phyloP scores from a whole-genome alignment of 345 rosid species.

The Fremontodendron californicum region DNA sequence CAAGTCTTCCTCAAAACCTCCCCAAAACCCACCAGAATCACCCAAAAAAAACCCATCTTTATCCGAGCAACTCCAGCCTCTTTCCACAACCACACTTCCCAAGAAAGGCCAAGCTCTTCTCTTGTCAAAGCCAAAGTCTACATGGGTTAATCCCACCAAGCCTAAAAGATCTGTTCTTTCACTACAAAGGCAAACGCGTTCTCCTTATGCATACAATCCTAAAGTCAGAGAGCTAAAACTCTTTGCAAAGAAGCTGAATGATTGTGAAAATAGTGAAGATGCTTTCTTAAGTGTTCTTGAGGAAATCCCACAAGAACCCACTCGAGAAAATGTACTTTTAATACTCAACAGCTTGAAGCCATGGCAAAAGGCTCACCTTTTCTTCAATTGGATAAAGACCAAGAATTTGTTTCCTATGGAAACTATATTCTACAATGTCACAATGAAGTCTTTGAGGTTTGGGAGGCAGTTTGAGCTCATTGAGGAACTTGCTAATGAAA shows the following conservation, averaged over 20 bases:
- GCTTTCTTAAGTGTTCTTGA: slow-evolving; percentile 48
- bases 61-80: slow-evolving; percentile 82
- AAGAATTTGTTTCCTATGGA: slow-evolving; percentile 74
- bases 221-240: slow-evolving; percentile 53
- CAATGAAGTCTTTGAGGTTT: slow-evolving; percentile 80
- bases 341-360: slow-evolving; percentile 61
- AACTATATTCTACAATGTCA: slow-evolving; percentile 72
- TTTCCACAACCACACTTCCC: slow-evolving; percentile 57
- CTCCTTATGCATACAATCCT: slow-evolving; percentile 60
- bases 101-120: slow-evolving; percentile 32
- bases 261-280: slow-evolving; percentile 41
- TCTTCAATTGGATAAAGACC: slow-evolving; percentile 70
- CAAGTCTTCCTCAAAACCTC: slow-evolving; percentile 28
- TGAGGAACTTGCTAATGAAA: slow-evolving; percentile 77
- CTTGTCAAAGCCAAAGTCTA: slow-evolving; percentile 72
- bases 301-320: slow-evolving; percentile 53
- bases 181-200: slow-evolving; percentile 69
- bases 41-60: slow-evolving; percentile 50
- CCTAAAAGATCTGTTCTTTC: slow-evolving; percentile 86
- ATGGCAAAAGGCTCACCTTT: slow-evolving; percentile 66
- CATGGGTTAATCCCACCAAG: slow-evolving; percentile 76
- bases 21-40: slow-evolving; percentile 31
- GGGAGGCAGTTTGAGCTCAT: slow-evolving; percentile 81
- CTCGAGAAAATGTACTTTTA: slow-evolving; percentile 61
- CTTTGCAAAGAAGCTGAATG: slow-evolving; percentile 66